phyloP scores from a whole-genome alignment of 768 basidiomycete genomes.

The Pholiota microspora region DNA sequence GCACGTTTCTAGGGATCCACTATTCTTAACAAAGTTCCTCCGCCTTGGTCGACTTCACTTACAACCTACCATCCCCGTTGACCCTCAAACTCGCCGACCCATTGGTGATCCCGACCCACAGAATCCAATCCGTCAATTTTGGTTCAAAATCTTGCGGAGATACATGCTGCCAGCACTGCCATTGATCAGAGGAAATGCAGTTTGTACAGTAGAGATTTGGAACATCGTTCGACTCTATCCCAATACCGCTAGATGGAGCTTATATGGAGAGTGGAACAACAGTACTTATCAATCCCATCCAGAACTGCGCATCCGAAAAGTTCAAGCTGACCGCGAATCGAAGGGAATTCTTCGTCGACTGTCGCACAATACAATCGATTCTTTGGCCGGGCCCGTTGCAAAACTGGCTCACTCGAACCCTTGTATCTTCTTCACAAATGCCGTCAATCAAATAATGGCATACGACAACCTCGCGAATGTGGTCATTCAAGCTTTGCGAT shows the following conservation, averaged over 20 bases:
- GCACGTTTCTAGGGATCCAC: conserved; percentile 75
- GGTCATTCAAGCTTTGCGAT: conserved; percentile 85
- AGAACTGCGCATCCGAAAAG: conserved; percentile 74
- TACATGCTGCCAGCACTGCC: conserved; percentile 88
- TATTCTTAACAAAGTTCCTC: conserved; percentile 77
- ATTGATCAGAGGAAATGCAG: conserved; percentile 80
- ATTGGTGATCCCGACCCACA: conserved; percentile 51
- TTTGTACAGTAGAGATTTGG: conserved; percentile 93
- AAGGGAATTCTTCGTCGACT: conserved; percentile 88
- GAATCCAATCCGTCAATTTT: conserved; percentile 70
- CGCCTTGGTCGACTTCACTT: conserved; percentile 73
- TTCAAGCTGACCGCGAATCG: conserved; percentile 84
- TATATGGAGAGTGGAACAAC: conserved; percentile 96
- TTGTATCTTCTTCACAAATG: conserved; percentile 84
- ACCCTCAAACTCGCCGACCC: conserved; percentile 62
- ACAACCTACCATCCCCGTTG: conserved; percentile 48
- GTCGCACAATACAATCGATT: conserved; percentile 79
- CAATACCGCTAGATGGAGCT: conserved; percentile 76
- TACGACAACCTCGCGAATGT: conserved; percentile 93
- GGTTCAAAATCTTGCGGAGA: conserved; percentile 77
- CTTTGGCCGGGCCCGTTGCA: conserved; percentile 83
- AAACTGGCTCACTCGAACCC: conserved; percentile 96
- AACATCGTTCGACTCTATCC: conserved; percentile 79
- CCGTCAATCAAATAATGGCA: conserved; percentile 91
- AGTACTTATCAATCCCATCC: conserved; percentile 70